Conservation (phyloP, 371 early-diverging fungal genomes). For the Batkoa obscura region DNA sequence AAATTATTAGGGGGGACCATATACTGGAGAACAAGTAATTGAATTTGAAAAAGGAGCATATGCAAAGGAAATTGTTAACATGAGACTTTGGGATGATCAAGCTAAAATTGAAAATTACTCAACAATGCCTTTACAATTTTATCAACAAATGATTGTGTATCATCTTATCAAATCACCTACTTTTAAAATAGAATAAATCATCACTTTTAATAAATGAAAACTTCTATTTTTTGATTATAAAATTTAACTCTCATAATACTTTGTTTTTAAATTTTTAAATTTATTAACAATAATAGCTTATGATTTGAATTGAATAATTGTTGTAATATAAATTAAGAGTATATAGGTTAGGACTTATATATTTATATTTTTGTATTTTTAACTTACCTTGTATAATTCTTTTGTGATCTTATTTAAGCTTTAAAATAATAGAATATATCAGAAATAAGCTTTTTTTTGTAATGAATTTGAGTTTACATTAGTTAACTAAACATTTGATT, state of each 20-base stretch:
- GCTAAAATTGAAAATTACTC: slow-evolving; percentile 20
- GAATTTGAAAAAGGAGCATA: slow-evolving; percentile 24
- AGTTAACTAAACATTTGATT: too few species aligned
- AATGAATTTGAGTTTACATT: too few species aligned
- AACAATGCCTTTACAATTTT: slow-evolving; percentile 21
- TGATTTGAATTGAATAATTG: too few species aligned
- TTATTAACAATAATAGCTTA: too few species aligned
- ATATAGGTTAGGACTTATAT: too few species aligned
- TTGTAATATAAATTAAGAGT: too few species aligned
- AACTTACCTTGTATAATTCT: too few species aligned
- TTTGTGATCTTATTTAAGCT: too few species aligned
- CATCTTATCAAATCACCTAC: slow-evolving; percentile 12
- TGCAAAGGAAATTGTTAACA: slow-evolving; percentile 23
- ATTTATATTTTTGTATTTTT: too few species aligned
- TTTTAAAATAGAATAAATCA: not conserved
- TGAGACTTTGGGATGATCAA: slow-evolving; percentile 29
- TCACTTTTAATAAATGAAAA: not conserved
- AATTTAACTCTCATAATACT: not conserved
- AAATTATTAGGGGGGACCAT: slow-evolving; percentile 17
- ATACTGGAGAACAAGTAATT: slow-evolving; percentile 16
- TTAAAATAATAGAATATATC: too few species aligned
- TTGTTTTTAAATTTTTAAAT: too few species aligned
- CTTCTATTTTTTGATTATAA: not conserved
- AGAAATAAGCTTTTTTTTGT: too few species aligned
- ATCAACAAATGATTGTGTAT: slow-evolving; percentile 17